A percentile compares a stretch with the other conserved stretches of the same genome.
Conservation (phyloP, 768 basidiomycete genomes). For the Termitomyces eurrhizus region DNA sequence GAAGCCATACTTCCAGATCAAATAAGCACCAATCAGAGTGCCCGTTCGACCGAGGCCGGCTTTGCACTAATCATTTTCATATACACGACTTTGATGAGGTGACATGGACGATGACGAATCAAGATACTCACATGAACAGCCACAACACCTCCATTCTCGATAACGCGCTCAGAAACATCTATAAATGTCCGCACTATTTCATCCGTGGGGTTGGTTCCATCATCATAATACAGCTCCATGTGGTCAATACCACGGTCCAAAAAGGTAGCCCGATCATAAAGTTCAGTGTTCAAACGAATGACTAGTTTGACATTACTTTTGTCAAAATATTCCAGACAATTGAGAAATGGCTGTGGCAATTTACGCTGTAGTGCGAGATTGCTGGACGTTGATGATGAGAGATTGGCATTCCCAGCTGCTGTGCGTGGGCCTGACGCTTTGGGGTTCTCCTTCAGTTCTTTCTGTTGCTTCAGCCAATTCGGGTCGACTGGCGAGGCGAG, state of each 20-base stretch:
- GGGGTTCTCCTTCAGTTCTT: conserved; percentile 50
- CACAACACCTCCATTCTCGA: conserved; percentile 76
- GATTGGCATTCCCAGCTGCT: conserved; percentile 9
- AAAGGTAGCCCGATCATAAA: conserved; percentile 84
- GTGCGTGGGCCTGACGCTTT: conserved; percentile 23
- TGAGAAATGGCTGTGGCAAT: conserved; percentile 75
- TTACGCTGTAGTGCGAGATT: conserved; percentile 71
- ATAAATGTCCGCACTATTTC: conserved; percentile 93
- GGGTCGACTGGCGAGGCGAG: conserved; percentile 90
- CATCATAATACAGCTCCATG: conserved; percentile 93
- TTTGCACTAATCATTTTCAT: conserved; percentile 62
- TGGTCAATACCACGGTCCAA: conserved; percentile 83
- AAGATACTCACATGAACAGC: conserved; percentile 74
- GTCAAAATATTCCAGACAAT: conserved; percentile 92
- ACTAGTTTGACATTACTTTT: conserved; percentile 85
- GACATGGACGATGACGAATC: not conserved
- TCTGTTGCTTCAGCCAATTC: conserved; percentile 73
- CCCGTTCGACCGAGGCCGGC: conserved; percentile 96
- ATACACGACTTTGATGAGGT: conserved; percentile 18
- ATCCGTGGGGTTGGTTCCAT: conserved; percentile 96
- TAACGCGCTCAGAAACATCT: conserved; percentile 72
- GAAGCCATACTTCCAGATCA: conserved; percentile 98
- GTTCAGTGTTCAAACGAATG: conserved; percentile 87
- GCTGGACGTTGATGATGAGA: conserved; percentile 28
- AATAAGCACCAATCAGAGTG: conserved; percentile 94